phyloP scores from a whole-genome alignment of 768 basidiomycete genomes.

The Boletus vinaceobasis region DNA sequence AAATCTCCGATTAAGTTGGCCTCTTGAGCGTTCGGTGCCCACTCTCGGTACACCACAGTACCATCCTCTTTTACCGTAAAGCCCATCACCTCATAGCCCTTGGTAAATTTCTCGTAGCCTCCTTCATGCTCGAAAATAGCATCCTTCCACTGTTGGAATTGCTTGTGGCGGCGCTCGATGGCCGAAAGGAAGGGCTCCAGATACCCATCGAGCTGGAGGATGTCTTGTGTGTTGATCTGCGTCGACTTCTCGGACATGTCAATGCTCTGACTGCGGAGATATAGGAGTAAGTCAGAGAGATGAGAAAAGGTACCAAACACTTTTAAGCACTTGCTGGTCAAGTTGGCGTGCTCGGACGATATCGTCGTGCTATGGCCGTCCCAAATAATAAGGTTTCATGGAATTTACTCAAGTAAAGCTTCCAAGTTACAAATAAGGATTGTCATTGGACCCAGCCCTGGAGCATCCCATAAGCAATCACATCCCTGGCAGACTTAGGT shows the following conservation, averaged over 20 bases:
- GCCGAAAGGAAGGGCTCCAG: constrained; percentile 70
- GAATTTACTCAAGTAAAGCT: neutral
- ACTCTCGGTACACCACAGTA: constrained; percentile 83
- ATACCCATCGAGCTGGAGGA: constrained; percentile 67
- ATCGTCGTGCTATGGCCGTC: neutral
- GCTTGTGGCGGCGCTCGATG: constrained; percentile 65
- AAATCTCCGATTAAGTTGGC: constrained; percentile 93
- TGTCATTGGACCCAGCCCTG: constrained; percentile 55
- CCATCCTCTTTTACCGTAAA: constrained; percentile 67
- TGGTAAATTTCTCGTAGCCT: constrained; percentile 68
- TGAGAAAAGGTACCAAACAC: constrained; percentile 2
- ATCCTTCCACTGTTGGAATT: constrained; percentile 73
- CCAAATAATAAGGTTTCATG: constrained; percentile 14
- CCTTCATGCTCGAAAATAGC: constrained; percentile 76
- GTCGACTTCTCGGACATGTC: constrained; percentile 42
- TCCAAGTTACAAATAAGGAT: neutral
- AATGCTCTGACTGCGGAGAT: neutral
- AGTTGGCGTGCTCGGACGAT: neutral
- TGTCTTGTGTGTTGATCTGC: constrained; percentile 50
- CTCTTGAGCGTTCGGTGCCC: constrained; percentile 88
- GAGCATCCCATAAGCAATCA: constrained; percentile 58
- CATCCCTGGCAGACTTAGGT: constrained; percentile 49
- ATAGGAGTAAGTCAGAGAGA: constrained; percentile 1
- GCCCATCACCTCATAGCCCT: constrained; percentile 60
- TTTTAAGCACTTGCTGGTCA: constrained; percentile 1